Base-by-base conservation (phyloP, 2,329 filamentous ascomycete species). In the Lojkania enalia region DNA sequence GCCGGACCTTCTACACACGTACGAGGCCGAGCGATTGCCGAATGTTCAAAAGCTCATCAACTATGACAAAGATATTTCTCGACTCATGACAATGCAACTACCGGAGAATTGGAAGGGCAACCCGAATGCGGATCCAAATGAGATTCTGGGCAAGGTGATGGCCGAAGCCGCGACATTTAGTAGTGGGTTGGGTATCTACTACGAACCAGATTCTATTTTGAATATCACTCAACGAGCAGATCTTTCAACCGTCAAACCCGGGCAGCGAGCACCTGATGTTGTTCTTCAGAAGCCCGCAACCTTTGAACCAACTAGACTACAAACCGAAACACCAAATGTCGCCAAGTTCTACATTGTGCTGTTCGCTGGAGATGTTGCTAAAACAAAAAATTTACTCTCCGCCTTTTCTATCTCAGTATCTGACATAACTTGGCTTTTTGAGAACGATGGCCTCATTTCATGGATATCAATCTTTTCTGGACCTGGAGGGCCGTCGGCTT, bases 231-330 rank as follows among this genome's bases (percentile, higher is more conserved):
- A 50, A 25, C 33, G 23, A 4, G 25, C 42, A 5, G 12, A 2
- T 13, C 2, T 45, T 4, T 51, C 45, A 1, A 31, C 42, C 0
- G 56, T 74, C 5, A 50, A 46, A 13, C 60, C 75, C 0, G 77
- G 77, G 1, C 66, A 71, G 46, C 66, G 76, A 46, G 74, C 70
- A 4, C 76, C 75, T 4, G 77, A 80, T 54, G 70, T 77, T 5
- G 42, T 60, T 4, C 59, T 80, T 2, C 61, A 70, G 14, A 74
- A 72, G 41, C 76, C 76, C 0, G 76, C 72, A 0, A 77, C 74
- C 0, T 71, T 72, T 16, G 71, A 75, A 39, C 16, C 52, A 0
- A 73, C 72, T 2, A 63, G 75, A 25, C 50, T 80, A 18, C 73
- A 77, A 43, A 61, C 60, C n/a, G 65, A 73, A 33, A 74, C 72